Base-by-base conservation (phyloP, 176 grass and related monocot genomes). In the Avena sativa region DNA sequence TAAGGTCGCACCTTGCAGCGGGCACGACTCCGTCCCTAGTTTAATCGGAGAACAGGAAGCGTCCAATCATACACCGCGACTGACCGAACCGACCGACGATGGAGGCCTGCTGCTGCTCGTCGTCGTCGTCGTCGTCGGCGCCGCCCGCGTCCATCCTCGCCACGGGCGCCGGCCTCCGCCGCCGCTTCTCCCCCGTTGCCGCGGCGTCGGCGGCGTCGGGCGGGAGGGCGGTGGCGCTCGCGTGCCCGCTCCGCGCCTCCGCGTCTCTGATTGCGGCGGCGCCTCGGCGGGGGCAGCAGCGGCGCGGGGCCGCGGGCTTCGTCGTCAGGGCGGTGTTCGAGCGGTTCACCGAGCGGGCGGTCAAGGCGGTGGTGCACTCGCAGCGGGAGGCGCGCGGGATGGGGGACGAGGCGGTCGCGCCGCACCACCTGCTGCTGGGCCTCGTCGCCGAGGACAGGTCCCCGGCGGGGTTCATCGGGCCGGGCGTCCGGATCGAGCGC, bases 381-480 rank as follows among this genome's bases (percentile, higher is more conserved):
- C 97, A 94, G 89, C 92, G 94, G 85, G 97, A 99, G 92, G 92
- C 97, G 56, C 91, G 91, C 51, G 94, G 86, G 51, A 85, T 99
- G 69, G 97, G 90, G 59, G 87, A 87, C 75, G 90, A 92, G 71
- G 69, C 87, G 61, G 97, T 99, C 21, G 89, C 90, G 79, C 95
- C 94, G 69, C 94, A 93, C 92, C 97, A 99, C 83, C 87, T 99
- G 81, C 87, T 99, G 75, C 94, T 99, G 82, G 97, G 97, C 71
- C 89, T 99, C 80, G 85, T 99, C 85, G 89, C 92, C 10, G 97
- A 94, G 90, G 97, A 98, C 71, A 59, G 83, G 1, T 88, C 93
- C 17, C 40, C 89, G 0, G 71, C 53, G 20, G 97, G 97, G 4
- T 98, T 98, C 87, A 90, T 98, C 36, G 82, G 74, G 0, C 93